Conservation (phyloP, 345 rosid genomes). For the Aegle marmelos region DNA sequence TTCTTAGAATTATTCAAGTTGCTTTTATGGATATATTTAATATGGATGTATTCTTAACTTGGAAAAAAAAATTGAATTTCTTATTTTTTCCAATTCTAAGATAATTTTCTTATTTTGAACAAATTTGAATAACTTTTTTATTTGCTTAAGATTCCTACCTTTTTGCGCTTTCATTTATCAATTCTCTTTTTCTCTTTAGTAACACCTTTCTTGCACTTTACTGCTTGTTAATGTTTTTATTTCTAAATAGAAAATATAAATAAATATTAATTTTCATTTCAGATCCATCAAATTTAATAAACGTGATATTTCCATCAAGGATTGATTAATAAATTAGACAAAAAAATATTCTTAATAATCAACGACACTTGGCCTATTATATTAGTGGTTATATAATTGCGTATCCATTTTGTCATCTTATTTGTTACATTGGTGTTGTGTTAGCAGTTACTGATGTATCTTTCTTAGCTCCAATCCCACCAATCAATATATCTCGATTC, state of each 20-base stretch:
- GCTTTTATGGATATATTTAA: not conserved
- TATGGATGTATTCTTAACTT: not conserved
- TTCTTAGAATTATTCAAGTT: not conserved
- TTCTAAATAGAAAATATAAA: not conserved
- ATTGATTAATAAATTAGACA: not conserved
- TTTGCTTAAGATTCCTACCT: not conserved
- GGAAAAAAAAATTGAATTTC: too few relatives aligned
- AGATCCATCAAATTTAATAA: not conserved
- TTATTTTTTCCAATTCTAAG: not conserved
- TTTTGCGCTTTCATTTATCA: not conserved
- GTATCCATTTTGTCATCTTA: conserved; percentile 8
- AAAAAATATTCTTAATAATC: conserved; percentile 3
- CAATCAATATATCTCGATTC: not conserved
- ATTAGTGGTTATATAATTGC: conserved; percentile 2
- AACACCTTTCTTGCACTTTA: not conserved
- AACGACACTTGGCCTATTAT: not conserved
- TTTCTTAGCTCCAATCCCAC: conserved; percentile 1
- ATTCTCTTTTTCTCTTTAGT: not conserved
- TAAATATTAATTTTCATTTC: not conserved
- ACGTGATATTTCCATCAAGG: not conserved
- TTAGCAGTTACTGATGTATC: not conserved
- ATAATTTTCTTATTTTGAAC: not conserved
- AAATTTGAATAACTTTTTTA: not conserved
- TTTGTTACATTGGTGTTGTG: not conserved
- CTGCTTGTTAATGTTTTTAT: not conserved